Base-by-base conservation (phyloP, 2,329 filamentous ascomycete species). In the Diaporthe vexans region DNA sequence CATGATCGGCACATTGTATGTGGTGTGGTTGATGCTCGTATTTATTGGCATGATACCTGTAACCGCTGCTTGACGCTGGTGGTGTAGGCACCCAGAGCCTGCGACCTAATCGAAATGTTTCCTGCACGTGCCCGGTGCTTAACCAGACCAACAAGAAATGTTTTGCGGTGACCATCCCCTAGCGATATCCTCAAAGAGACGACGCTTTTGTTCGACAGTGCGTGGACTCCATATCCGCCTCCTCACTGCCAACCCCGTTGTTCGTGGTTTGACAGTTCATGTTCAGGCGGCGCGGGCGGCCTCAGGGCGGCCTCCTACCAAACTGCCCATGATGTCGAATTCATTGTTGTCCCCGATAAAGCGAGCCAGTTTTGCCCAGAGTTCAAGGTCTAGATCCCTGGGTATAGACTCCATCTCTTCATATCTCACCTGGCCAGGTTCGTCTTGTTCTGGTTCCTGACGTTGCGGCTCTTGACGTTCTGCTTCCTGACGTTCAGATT, bases 21-120 rank as follows among this genome's bases (percentile, higher is more conserved):
- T 37, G 13, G 3, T 21, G 46, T 52, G 46, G 4, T 15, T 52
- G 17, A 37, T 33, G 6, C 29, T 52, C 4, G 17, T 37, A 11
- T 6, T 37, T 13, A 52, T 52, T 52, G 21, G 13, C 11, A 35
- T 40, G 21, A 52, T 52, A 52, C 29, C 11, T 52, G 21, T 37
- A 3, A 35, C 26, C 63, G 63, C 46, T 52, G 46, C 46, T 67
- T 67, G 8, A 67, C 61, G 46, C 43, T 67, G 61, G 33, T 51
- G 61, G n/a, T 67, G 61, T 37, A 37, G 46, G 33, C 19, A 11
- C 29, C 51, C 29, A 24, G 3, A 67, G 2, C 29, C 29, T 26
- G 10, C 24, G 21, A 17, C 21, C 8, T n/a, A 11, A 19, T 24
- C 3, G 7, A n/a, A 48, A 10, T n/a, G 46, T 48, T 48, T 26